Evolutionary conservation across 202 grass and related monocot species (phyloP), one percentile per base, ranked within the genome.

Genomic region (Sporobolus alterniflorus): DNA sequence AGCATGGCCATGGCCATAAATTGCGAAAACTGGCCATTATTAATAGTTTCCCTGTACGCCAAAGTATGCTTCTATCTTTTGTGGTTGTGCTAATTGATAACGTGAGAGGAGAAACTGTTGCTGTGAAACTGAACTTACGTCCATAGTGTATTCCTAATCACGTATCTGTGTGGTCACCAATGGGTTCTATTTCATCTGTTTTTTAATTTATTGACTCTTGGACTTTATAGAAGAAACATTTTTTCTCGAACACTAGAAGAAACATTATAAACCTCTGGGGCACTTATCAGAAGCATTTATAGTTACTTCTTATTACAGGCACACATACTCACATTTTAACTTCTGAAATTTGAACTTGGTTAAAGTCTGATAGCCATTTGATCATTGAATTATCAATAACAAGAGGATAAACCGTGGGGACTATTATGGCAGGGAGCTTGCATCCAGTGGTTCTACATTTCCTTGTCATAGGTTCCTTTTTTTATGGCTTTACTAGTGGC

Each of bases 21-120:
- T 72, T 73, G 3, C 22, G 18, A 68, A 59, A 80, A 41, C 49
- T 20, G 22, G 17, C 2, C 11, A 3, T 30, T 69, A 5, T 50
- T 75, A 60, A 26, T 36, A 74, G 3, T 59, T 50, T 10, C 7
- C 33, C 12, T 51, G 52, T 12, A 32, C 33, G 22, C 42, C 30
- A 78, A 52, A 55, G 50, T 31, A 10, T 9, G 2, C 44, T 42
- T 33, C 41, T 67, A n/a, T n/a, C 75, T 18, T 39, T 77, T n/a
- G 29, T 33, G 18, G 25, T 46, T 49, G 12, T 25, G 12, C 25
- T 71, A 52, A 79, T 77, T 24, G 94, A 92, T 77, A 22, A 55
- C 21, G 20, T 55, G 7, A 55, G 21, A 9, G 49, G 51, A 55
- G 7, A 22, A 24, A 55, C 5, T 20, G 49, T 55, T 55, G 51